These are phyloP conservation scores for Sarocladiaceae sp. DNA, from an alignment of 2,329 filamentous ascomycete species.

Conservation along the genomic window DNA sequence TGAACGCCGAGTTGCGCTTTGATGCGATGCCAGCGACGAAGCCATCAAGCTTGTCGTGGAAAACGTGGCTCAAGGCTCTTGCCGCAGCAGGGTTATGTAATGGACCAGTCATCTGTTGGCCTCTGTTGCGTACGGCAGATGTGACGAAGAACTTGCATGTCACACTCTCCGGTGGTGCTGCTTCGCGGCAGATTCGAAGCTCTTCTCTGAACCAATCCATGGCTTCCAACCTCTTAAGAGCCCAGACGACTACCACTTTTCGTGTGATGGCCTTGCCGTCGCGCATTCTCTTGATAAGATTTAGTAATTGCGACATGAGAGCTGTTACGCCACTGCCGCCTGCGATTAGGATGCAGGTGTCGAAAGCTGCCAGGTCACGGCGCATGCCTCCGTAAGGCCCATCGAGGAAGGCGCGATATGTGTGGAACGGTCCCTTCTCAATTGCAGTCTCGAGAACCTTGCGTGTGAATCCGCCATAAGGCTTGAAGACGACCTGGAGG, in stretches of 20 bases:
- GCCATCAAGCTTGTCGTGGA: slow-evolving; percentile 84
- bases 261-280: slow-evolving; percentile 92
- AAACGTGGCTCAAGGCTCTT: slow-evolving; percentile 66
- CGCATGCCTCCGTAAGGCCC: slow-evolving; percentile 95
- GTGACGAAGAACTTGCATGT: slow-evolving; percentile 96
- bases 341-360: slow-evolving; percentile 88
- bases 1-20: slow-evolving; percentile 80
- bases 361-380: slow-evolving; percentile 83
- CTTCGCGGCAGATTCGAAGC: slow-evolving; percentile 84
- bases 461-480: slow-evolving; percentile 85
- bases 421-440: slow-evolving; percentile 83
- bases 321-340: slow-evolving; percentile 94
- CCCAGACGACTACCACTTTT: slow-evolving; percentile 90
- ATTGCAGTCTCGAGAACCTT: slow-evolving; percentile 79
- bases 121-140: slow-evolving; percentile 45
- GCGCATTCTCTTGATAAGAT: slow-evolving; percentile 94
- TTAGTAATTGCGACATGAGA: slow-evolving; percentile 83
- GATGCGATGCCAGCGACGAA: slow-evolving; percentile 83
- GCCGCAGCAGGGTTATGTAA: slow-evolving; percentile 16
- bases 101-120: slow-evolving; percentile 42
- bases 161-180: slow-evolving; percentile 81
- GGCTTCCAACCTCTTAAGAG: slow-evolving; percentile 82
- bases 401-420: slow-evolving; percentile 87
- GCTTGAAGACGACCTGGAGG: slow-evolving; percentile 86
- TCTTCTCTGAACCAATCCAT: slow-evolving; percentile 99